Evolutionary conservation across 2,329 filamentous ascomycete species (phyloP).

Genomic region (Lecanoromycetidae sp.): DNA sequence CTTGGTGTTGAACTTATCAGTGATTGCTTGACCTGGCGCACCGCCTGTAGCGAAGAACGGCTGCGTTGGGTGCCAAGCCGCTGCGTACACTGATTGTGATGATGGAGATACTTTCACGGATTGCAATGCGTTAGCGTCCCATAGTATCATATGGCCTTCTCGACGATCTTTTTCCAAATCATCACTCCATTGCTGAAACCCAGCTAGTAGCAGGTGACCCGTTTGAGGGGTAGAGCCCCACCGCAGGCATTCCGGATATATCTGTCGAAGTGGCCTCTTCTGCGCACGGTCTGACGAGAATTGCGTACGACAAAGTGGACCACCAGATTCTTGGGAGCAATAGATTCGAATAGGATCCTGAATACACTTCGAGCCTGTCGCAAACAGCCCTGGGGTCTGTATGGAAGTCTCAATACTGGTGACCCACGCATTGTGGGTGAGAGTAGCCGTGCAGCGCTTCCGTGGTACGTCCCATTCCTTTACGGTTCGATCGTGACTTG

Average conservation of each 20-base stretch:
- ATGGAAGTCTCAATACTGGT: constrained; percentile 39
- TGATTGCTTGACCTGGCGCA: constrained; percentile 28
- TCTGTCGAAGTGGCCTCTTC: constrained; percentile 21
- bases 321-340: constrained; percentile 22
- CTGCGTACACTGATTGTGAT: constrained; percentile 45
- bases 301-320: constrained; percentile 23
- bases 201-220: constrained; percentile 39
- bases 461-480: constrained; percentile 41
- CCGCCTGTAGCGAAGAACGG: constrained; percentile 43
- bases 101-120: constrained; percentile 34
- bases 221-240: constrained; percentile 34
- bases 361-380: constrained; percentile 34
- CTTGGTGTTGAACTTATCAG: constrained; percentile 27
- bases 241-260: constrained; percentile 35
- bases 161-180: constrained; percentile 28
- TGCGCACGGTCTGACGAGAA: constrained; percentile 23
- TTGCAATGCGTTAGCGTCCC: constrained; percentile 35
- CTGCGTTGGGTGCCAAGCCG: constrained; percentile 42
- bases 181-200: constrained; percentile 35
- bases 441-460: constrained; percentile 24
- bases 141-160: constrained; percentile 43
- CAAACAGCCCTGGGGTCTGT: constrained; percentile 30
- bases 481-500: constrained; percentile 43
- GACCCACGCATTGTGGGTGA: constrained; percentile 38
- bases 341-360: constrained; percentile 29